Conservation (phyloP, 1,284 basidiomycete genomes). For the Serendipita sp. region DNA sequence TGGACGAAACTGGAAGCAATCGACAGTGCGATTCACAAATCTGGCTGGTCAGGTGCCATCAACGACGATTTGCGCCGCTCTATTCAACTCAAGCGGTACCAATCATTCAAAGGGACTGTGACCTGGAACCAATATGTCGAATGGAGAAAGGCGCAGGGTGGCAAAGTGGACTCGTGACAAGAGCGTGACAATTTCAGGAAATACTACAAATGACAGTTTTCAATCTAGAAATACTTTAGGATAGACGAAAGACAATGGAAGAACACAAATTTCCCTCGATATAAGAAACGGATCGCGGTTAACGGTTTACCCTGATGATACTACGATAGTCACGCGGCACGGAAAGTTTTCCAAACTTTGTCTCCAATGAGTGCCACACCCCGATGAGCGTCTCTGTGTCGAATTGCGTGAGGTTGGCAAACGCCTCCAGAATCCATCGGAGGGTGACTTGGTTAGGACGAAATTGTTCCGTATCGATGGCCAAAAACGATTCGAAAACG, state of each 20-base stretch:
- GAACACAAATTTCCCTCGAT: neutral
- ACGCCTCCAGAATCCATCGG: constrained; percentile 53
- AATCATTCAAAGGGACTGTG: constrained; percentile 60
- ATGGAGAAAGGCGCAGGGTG: constrained; percentile 40
- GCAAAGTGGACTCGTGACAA: neutral
- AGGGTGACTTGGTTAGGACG: constrained; percentile 32
- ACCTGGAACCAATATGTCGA: constrained; percentile 64
- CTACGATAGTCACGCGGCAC: neutral
- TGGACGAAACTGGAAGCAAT: constrained; percentile 86
- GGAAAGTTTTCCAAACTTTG: constrained; percentile 29
- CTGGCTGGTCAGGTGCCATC: constrained; percentile 74
- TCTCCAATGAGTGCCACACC: constrained; percentile 41
- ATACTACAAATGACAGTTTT: neutral
- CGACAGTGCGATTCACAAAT: constrained; percentile 83
- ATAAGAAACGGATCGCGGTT: neutral
- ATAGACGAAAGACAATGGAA: neutral
- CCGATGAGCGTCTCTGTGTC: constrained; percentile 34
- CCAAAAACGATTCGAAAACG: constrained; percentile 45
- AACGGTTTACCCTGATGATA: neutral
- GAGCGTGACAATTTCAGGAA: neutral
- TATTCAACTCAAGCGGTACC: constrained; percentile 72
- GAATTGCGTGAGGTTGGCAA: constrained; percentile 37
- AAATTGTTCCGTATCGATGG: constrained; percentile 27
- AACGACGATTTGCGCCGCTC: constrained; percentile 69
- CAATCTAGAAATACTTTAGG: neutral